Evolutionary conservation across 148 eudicot genomes (phyloP), one percentile per base, ranked within the genome.

Genomic region (Rheum nobile): DNA sequence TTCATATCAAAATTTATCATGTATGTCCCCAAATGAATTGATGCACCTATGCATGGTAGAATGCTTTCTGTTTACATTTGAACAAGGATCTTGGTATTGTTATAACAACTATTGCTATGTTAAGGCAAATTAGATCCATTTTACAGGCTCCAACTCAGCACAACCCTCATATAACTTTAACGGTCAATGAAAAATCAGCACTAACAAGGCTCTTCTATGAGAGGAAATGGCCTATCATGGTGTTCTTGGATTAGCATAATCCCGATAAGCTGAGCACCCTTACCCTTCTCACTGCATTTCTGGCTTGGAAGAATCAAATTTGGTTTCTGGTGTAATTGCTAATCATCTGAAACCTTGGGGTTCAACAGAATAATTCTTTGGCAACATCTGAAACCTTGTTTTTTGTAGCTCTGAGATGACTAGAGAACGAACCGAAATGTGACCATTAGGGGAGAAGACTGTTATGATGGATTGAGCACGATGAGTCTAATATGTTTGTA

Each of bases 271-370:
- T 28, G 85, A 83, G 75, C 81, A 72, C 44, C 85, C 85, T 71
- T 83, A 83, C 48, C 85, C 85, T 61, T 75, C 80, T 71, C 85
- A 83, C 73, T 83, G 85, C 43, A 75, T 83, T 13, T 12, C 75
- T 32, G 85, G 85, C 73, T 74, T 81, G 3, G 81, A 83, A 68
- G 85, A 83, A 72, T 77, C 85, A 3, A 75, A 77, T 67, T 77
- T 83, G 52, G 83, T 83, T 72, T 83, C 85, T 28, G 85, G 85
- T 83, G 71, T n/a, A n/a, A 8, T 24, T 16, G 8, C 38, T 67
- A 2, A 19, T 68, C 9, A 68, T 6, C 63, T 55, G 29, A 6
- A 65, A 29, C 32, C 2, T 22, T 74, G 2, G 26, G n/a, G 10
- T 28, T 24, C 1, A n/a, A n/a, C n/a, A n/a, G n/a, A n/a, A n/a